Evolutionary conservation across 345 rosid genomes (phyloP).

Genomic region (Linum usitatissimum): DNA sequence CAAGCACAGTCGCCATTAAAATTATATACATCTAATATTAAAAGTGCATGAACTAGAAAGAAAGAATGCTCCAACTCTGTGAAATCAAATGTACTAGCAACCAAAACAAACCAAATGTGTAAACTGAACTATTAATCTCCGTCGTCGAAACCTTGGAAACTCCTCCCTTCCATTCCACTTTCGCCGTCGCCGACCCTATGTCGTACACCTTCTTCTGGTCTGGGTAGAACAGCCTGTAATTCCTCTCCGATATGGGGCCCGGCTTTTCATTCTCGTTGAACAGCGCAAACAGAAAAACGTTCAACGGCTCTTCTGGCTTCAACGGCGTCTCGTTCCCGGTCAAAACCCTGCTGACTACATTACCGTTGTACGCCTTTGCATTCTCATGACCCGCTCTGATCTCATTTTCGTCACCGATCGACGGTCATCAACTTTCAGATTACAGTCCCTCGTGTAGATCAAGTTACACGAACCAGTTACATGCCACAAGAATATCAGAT

Average conservation of each 20-base stretch:
- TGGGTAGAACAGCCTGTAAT: slow-evolving; percentile 89
- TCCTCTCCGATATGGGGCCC: slow-evolving; percentile 84
- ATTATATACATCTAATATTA: no score
- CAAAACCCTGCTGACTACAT: slow-evolving; percentile 63
- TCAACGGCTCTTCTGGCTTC: slow-evolving; percentile 67
- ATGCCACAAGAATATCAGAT: no score
- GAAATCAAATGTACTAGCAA: no score
- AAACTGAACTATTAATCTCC: neutral
- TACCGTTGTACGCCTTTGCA: slow-evolving; percentile 88
- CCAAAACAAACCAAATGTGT: neutral
- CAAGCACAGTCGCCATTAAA: no score
- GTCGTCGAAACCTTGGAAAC: slow-evolving; percentile 11
- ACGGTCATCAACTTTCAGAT: neutral
- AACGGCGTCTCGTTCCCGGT: slow-evolving; percentile 86
- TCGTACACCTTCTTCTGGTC: slow-evolving; percentile 69
- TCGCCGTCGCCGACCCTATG: slow-evolving; percentile 42
- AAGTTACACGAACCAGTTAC: no score
- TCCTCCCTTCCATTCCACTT: neutral
- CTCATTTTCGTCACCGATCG: neutral
- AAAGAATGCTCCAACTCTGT: neutral
- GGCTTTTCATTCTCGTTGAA: slow-evolving; percentile 74
- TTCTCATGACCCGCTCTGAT: slow-evolving; percentile 25
- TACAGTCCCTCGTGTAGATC: no score
- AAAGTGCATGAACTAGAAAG: neutral
- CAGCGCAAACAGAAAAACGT: slow-evolving; percentile 82